These are phyloP conservation scores for Aureobasidium subglaciale DNA, from an alignment of 2,329 filamentous ascomycete species.

Conservation along the genomic window DNA sequence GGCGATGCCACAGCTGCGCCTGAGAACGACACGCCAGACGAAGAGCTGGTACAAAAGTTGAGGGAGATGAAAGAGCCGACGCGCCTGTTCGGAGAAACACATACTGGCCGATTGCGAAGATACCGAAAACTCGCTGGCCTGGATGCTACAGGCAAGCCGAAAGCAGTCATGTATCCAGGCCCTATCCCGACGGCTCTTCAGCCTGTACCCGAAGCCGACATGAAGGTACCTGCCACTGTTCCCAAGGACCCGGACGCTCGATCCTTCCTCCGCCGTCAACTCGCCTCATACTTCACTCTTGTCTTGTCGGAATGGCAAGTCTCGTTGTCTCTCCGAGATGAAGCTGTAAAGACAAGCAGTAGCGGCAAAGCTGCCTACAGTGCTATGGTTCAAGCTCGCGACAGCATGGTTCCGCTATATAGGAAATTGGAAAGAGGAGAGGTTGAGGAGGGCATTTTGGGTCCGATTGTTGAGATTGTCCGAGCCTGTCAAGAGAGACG, in stretches of 20 bases:
- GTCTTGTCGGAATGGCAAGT: conserved; percentile 81
- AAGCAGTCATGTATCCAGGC: conserved; percentile 52
- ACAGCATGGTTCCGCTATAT: conserved; percentile 86
- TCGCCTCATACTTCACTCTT: conserved; percentile 94
- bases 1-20: conserved; percentile 24
- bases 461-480: conserved; percentile 85
- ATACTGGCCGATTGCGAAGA: conserved; percentile 60
- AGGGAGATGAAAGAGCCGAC: conserved; percentile 66
- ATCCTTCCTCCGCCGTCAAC: conserved; percentile 72
- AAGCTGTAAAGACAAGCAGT: conserved; percentile 59
- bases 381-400: conserved; percentile 78
- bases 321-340: conserved; percentile 58
- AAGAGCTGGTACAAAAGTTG: conserved; percentile 61
- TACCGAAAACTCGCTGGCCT: conserved; percentile 53
- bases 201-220: conserved; percentile 75
- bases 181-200: conserved; percentile 82
- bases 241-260: conserved; percentile 58
- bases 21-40: conserved; percentile 57
- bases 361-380: conserved; percentile 74
- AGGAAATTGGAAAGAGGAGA: conserved; percentile 78
- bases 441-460: conserved; percentile 69
- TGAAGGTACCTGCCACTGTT: conserved; percentile 66
- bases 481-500: conserved; percentile 79
- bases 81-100: conserved; percentile 73
- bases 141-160: conserved; percentile 18